Base-by-base conservation (phyloP, 371 early-diverging fungal genomes). In the Haplosporangium sp. region DNA sequence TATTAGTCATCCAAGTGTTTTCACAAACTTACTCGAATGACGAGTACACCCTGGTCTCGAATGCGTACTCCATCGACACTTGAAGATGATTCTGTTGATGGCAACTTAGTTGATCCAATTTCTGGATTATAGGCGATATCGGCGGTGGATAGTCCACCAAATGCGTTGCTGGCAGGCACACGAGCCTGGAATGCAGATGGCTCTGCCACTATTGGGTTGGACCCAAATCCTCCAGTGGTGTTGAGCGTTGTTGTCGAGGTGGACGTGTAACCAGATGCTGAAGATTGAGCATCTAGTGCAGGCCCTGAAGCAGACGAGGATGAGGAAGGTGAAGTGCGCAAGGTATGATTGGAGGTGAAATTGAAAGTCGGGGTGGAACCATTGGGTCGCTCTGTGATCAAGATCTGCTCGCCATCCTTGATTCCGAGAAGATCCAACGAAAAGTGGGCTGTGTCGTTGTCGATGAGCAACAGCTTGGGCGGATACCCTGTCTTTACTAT, bases 401-500 rank as follows among this genome's bases (percentile, higher is more conserved):
- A 23, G 8, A 80, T 80, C 41, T 73, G 73, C 5, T 80, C 80
- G 21, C 80, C 80, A 51, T 80, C 72, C 42, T 56, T 80, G 38
- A 80, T 63, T 12, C 73, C 80, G 16, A 69, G 59, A 37, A 57
- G 65, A 16, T 62, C 63, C 5, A 80, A 56, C 0, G 69, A 57
- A 7, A 52, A 54, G 2, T 47, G 51, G 7, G 67, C 60, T 20
- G 60, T 62, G 13, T 67, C 37, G 40, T 59, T 29, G 23, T 73
- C 62, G 43, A 65, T 73, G 18, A 42, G 41, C 38, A 80, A 51
- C 6, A 68, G 42, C 58, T 69, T 68, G 14, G 73, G 80, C 47
- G 80, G 80, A 42, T 80, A 80, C 16, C 80, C 80, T 10, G 62
- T 56, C 42, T 72, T 71, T 36, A 77, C 79, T 77, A 48, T 37